A percentile compares a stretch with the other conserved stretches of the same genome.
These are phyloP conservation scores for Paulownia fortunei DNA, from an alignment of 257 asterid species.

Conservation along the genomic window DNA sequence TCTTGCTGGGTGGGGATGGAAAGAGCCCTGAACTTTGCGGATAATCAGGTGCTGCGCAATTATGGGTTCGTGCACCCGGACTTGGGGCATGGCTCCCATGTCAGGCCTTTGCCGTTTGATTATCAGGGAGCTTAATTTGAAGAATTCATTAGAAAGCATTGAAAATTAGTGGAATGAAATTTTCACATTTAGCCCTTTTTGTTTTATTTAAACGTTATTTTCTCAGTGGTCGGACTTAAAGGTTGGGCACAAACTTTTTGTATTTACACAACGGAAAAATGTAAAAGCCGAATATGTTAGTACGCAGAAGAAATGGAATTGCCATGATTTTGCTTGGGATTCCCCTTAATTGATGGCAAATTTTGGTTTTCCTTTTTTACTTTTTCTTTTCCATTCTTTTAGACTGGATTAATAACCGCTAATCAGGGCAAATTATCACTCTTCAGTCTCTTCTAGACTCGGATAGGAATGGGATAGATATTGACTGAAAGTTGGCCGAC, in stretches of 20 bases:
- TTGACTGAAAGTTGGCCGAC: constrained; percentile 9
- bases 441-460: background rate
- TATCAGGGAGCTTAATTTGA: constrained; percentile 37
- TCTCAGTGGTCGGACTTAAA: background rate
- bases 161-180: background rate
- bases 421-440: background rate
- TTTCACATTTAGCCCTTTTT: background rate
- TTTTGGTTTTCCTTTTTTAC: background rate
- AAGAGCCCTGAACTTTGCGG: constrained; percentile 72
- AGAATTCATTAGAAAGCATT: constrained; percentile 10
- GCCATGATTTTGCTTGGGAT: background rate
- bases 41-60: constrained; percentile 68
- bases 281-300: background rate
- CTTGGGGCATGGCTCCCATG: constrained; percentile 37
- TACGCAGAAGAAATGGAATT: background rate
- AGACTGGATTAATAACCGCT: constrained; percentile 13
- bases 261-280: background rate
- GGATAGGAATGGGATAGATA: background rate
- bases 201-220: background rate
- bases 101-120: constrained; percentile 52
- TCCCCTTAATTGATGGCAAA: constrained; percentile 30
- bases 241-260: background rate
- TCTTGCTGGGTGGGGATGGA: constrained; percentile 71
- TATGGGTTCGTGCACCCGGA: constrained; percentile 64
- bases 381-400: background rate